Evolutionary conservation across 2,329 filamentous ascomycete genomes (phyloP).

Genomic region (Talaromyces atroroseus): DNA sequence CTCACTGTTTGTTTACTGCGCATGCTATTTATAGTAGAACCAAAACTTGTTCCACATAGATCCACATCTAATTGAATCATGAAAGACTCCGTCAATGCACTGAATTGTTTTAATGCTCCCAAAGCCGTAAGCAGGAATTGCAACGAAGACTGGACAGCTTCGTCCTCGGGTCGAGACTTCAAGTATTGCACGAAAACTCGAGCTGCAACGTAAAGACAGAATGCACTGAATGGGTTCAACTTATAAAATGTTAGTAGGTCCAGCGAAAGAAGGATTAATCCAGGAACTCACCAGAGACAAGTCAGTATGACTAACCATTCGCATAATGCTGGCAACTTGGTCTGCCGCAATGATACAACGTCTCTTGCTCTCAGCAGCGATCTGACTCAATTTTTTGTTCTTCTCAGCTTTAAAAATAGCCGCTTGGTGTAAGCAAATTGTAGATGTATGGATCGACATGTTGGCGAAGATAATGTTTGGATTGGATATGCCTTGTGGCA

Average conservation of each 20-base stretch:
- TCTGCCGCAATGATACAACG: conserved; percentile 89
- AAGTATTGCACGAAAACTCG: conserved; percentile 94
- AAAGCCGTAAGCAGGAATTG: conserved; percentile 87
- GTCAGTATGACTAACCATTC: conserved; percentile 87
- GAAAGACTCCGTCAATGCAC: conserved; percentile 90
- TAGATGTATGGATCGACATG: conserved; percentile 94
- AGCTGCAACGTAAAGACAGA: conserved; percentile 92
- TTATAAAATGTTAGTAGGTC: conserved; percentile 35
- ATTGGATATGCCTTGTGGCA: conserved; percentile 69
- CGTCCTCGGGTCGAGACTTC: conserved; percentile 84
- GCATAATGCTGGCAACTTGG: conserved; percentile 92
- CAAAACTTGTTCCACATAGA: conserved; percentile 55
- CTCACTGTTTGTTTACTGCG: conserved; percentile 8
- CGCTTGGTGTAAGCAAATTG: conserved; percentile 95
- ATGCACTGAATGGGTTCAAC: conserved; percentile 95
- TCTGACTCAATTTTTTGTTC: conserved; percentile 67
- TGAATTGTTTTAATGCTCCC: conserved; percentile 79
- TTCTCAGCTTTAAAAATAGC: conserved; percentile 97
- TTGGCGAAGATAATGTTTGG: conserved; percentile 89
- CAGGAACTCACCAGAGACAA: conserved; percentile 62
- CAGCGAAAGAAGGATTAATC: conserved; percentile 33
- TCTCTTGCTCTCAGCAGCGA: conserved; percentile 84
- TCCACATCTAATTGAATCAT: conserved; percentile 90
- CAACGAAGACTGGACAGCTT: conserved; percentile 71
- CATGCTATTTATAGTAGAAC: conserved; percentile 14